phyloP scores from a whole-genome alignment of 225 moss, liverwort and hornwort species.

The Straminergon stramineum region DNA sequence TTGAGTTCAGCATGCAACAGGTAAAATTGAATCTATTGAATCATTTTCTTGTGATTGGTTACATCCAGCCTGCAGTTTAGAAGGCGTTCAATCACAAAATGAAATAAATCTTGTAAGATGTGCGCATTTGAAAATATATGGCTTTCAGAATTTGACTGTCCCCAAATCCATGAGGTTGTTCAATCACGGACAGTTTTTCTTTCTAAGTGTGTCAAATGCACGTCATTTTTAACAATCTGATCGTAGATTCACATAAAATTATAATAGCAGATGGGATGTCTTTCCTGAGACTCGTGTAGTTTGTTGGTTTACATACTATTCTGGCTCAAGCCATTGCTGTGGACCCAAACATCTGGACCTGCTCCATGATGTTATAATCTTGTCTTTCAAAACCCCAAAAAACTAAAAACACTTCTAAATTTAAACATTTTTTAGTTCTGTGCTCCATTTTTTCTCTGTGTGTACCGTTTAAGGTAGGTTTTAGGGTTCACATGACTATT shows the following conservation, averaged over 20 bases:
- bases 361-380: neutral
- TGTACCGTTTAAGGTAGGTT: neutral
- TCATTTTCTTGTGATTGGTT: neutral
- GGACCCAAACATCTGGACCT: neutral
- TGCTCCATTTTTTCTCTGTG: neutral
- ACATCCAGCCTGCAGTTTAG: neutral
- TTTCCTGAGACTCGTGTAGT: neutral
- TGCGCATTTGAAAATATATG: neutral
- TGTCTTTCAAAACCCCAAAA: neutral
- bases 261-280: neutral
- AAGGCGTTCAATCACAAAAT: neutral
- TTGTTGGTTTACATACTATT: neutral
- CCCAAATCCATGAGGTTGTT: neutral
- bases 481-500: neutral
- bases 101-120: neutral
- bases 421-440: neutral
- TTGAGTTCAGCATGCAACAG: neutral
- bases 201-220: neutral
- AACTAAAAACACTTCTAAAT: neutral
- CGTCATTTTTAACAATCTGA: neutral
- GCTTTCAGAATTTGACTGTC: neutral
- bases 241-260: neutral
- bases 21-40: neutral
- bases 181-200: neutral
- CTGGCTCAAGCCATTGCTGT: neutral